Conservation (phyloP, 441 rosid species). For the Corymbia calophylla region DNA sequence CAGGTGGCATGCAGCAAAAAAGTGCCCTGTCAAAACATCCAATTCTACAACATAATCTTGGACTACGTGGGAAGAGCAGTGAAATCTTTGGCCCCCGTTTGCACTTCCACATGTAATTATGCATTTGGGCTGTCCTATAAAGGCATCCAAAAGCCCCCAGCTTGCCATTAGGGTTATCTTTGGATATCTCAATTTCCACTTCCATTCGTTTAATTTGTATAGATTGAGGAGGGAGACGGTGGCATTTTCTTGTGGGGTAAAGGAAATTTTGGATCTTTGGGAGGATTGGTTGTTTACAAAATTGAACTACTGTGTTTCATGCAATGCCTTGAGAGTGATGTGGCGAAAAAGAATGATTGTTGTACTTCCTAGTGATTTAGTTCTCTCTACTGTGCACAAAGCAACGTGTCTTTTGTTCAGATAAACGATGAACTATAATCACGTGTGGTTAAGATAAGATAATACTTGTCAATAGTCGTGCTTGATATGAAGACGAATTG, state of each 20-base stretch:
- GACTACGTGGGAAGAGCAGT: conserved; percentile 14
- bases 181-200: neutral
- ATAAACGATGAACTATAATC: neutral
- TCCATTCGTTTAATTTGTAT: neutral
- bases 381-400: neutral
- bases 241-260: neutral
- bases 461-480: neutral
- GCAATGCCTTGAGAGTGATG: neutral
- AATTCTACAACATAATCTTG: conserved; percentile 29
- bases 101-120: conserved; percentile 26
- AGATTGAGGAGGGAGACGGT: neutral
- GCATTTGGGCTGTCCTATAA: conserved; percentile 12
- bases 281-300: neutral
- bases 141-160: conserved; percentile 39
- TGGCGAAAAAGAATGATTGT: neutral
- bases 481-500: neutral
- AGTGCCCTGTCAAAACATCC: conserved; percentile 32
- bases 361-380: neutral
- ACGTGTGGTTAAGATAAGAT: neutral
- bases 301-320: neutral
- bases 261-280: neutral
- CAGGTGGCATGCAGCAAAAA: conserved; percentile 35
- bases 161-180: conserved; percentile 17
- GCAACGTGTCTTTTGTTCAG: neutral
- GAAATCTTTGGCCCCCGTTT: conserved; percentile 10